Evolutionary conservation across 495 filamentous ascomycete species (phyloP).

Genomic region (Darksidea phi): DNA sequence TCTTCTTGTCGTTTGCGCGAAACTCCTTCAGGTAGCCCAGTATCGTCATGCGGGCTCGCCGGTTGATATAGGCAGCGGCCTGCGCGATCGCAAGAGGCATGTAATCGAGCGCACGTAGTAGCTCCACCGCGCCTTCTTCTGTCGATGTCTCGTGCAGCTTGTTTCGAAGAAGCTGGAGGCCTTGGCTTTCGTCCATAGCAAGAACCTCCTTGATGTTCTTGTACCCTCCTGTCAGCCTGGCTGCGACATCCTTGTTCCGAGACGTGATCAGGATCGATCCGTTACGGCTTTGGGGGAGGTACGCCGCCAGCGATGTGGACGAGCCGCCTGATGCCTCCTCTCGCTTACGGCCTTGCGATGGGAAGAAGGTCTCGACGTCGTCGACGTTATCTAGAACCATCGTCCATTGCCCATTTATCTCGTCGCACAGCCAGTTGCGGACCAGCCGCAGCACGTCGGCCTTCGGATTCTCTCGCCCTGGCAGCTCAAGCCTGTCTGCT

Average conservation of each 20-base stretch:
- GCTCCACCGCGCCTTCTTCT: too few relatives aligned
- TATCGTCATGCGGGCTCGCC: slow-evolving; percentile 13
- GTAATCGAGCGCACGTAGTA: slow-evolving; percentile 15
- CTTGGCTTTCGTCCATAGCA: too few relatives aligned
- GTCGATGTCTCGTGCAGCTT: too few relatives aligned
- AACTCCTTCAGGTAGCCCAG: slow-evolving; percentile 45
- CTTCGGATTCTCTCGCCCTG: not conserved
- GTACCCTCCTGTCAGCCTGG: too few relatives aligned
- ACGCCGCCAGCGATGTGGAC: too few relatives aligned
- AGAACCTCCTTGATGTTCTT: too few relatives aligned
- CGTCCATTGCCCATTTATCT: slow-evolving; percentile 22
- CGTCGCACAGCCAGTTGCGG: slow-evolving; percentile 24
- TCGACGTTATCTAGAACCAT: slow-evolving; percentile 19
- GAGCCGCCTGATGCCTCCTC: not conserved
- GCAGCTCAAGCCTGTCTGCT: slow-evolving; percentile 30
- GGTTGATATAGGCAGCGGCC: slow-evolving; percentile 32
- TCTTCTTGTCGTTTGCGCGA: slow-evolving; percentile 39
- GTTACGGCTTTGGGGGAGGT: slow-evolving; percentile 10
- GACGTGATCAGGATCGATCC: slow-evolving; percentile 1
- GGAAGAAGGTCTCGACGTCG: not conserved
- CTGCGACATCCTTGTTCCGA: not conserved
- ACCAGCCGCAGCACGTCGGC: slow-evolving; percentile 14
- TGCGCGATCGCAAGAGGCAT: too few relatives aligned
- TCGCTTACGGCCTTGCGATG: not conserved
- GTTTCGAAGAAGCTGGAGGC: too few relatives aligned